These are phyloP conservation scores for Thraustotheca clavata DNA, from an alignment of 352 stramenopile genomes.

Conservation along the genomic window DNA sequence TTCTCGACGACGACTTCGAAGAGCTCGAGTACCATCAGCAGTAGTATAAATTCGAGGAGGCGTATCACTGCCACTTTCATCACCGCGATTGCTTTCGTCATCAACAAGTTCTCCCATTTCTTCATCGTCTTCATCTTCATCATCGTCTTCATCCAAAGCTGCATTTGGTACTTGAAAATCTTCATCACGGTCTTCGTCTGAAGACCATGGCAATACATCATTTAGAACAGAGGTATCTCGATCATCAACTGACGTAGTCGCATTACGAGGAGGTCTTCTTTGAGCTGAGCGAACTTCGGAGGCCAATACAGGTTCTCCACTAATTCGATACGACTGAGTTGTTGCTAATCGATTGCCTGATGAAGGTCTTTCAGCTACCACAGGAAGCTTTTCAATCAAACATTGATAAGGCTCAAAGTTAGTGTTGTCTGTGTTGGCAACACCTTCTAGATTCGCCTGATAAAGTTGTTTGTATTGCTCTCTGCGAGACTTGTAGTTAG, in stretches of 20 bases:
- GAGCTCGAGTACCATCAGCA: not conserved
- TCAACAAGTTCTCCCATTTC: constrained; percentile 30
- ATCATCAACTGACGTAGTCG: constrained; percentile 45
- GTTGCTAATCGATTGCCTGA: not conserved
- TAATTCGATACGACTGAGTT: constrained; percentile 48
- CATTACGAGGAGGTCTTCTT: not conserved
- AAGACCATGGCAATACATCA: constrained; percentile 59
- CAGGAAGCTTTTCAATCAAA: not conserved
- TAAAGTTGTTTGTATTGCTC: constrained; percentile 29
- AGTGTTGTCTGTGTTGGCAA: not conserved
- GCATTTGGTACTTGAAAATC: constrained; percentile 63
- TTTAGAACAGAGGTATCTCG: constrained; percentile 77
- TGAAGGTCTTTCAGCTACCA: too few relatives aligned
- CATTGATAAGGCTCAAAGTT: constrained; percentile 23
- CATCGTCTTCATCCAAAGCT: constrained; percentile 23
- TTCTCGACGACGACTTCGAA: not conserved
- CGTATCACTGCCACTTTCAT: not conserved
- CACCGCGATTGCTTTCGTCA: constrained; percentile 4
- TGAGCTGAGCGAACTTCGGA: constrained; percentile 29
- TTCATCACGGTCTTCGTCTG: constrained; percentile 81
- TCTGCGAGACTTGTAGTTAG: constrained; percentile 51
- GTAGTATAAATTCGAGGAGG: not conserved
- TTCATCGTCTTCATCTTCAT: constrained; percentile 44
- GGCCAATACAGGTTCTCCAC: constrained; percentile 54
- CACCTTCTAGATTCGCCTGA: constrained; percentile 6